phyloP scores from a whole-genome alignment of 2,329 filamentous ascomycete genomes.

The Penicillium sp. region DNA sequence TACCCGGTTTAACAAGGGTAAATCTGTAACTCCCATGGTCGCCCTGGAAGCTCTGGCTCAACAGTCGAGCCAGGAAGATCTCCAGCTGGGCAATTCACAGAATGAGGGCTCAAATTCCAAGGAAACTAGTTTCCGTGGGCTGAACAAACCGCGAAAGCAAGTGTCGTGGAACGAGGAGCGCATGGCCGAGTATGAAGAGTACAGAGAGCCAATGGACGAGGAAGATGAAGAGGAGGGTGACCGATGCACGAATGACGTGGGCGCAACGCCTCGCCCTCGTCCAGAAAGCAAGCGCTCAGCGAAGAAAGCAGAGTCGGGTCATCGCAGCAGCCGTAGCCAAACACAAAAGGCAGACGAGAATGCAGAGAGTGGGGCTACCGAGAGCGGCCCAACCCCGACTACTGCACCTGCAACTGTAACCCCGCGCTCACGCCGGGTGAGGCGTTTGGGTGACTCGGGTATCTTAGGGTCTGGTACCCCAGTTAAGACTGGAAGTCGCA shows the following conservation, averaged over 20 bases:
- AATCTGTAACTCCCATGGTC: conserved; percentile 36
- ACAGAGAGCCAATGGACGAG: conserved; percentile 13
- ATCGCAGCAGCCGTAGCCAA: conserved; percentile 29
- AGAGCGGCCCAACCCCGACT: conserved; percentile 16
- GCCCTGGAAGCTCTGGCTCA: conserved; percentile 29
- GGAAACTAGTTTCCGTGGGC: conserved; percentile 3
- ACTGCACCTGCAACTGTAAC: conserved; percentile 29
- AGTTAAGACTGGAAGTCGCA: conserved; percentile 24
- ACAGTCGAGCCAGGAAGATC: conserved; percentile 10
- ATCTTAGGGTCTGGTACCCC: conserved; percentile 23
- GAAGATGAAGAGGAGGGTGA: conserved; percentile 15
- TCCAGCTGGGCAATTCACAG: conserved; percentile 6
- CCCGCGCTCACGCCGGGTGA: conserved; percentile 33
- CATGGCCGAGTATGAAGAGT: conserved; percentile 39
- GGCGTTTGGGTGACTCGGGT: conserved; percentile 31
- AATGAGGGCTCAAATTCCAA: conserved; percentile 7
- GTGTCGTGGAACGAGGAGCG: conserved; percentile 43
- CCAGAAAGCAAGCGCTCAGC: conserved; percentile 22
- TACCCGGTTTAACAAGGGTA: conserved; percentile 45
- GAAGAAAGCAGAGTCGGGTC: conserved; percentile 26
- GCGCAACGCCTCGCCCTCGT: conserved; percentile 14
- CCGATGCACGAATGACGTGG: conserved; percentile 24
- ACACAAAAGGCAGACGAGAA: conserved; percentile 14
- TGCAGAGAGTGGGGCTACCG: conserved; percentile 15
- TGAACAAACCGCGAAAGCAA: conserved; percentile 25